Evolutionary conservation across 2,329 filamentous ascomycete genomes (phyloP), one percentile per base, ranked within the genome.

Genomic region (Tothia fuscella): DNA sequence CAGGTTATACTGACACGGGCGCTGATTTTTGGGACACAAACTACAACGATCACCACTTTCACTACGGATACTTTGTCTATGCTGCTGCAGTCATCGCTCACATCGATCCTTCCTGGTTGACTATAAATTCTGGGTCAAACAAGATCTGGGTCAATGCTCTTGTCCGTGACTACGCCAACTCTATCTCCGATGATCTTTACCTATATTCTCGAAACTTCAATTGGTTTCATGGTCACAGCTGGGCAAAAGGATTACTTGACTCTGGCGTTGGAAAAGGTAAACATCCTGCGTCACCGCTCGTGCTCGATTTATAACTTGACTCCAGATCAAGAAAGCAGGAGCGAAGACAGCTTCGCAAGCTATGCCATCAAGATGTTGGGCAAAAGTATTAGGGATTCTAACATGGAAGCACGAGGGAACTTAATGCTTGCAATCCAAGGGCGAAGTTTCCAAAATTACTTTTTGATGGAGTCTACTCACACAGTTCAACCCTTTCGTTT

Each of bases 351-450:
- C 48, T 87, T 95, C 76, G 80, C 82, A 46, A 76, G 78, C 5
- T 94, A 91, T 59, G 85, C 82, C 0, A 62, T 95, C 54, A 93
- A 94, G 68, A 85, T 96, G 79, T 96, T 91, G 91, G 91, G 88
- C 4, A 71, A 70, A 25, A 79, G 82, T 3, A 78, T 71, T 48
- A 78, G 80, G n/a, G 80, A 96, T 60, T 61, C 61, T 4, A 78
- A 80, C 50, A 80, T 95, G 73, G 85, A 89, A 58, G 80, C 81
- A 36, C 72, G 86, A 54, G 56, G 83, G 14, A 89, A 88, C 51
- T 65, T 98, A 42, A 88, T 93, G 74, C 73, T 96, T 17, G 75
- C 82, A 1, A 68, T 96, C 42, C 74, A 89, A 50, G 69, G 78
- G 6, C 77, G 88, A 26, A 76, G 78, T 26, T 66, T 95, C 43